phyloP scores from a whole-genome alignment of 176 grass and related monocot genomes.

The Tillandsia fasciculata region DNA sequence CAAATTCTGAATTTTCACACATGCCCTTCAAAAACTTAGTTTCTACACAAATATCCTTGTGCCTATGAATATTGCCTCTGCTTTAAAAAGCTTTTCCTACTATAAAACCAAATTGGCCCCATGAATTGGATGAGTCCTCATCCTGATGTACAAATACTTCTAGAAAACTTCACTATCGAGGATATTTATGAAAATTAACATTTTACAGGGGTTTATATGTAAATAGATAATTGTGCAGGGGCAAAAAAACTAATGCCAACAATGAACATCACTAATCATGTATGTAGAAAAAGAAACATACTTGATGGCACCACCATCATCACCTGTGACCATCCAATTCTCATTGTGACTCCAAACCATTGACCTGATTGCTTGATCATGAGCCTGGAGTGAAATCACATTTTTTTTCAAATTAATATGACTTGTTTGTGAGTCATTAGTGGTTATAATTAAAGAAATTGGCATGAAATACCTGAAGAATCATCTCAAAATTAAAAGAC shows the following conservation, averaged over 20 bases:
- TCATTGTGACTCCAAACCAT: constrained; percentile 99
- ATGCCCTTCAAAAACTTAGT: too few relatives aligned
- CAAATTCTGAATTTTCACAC: too few relatives aligned
- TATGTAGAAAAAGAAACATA: constrained; percentile 27
- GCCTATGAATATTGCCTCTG: too few relatives aligned
- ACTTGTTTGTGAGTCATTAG: not conserved
- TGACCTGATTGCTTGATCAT: constrained; percentile 95
- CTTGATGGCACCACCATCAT: constrained; percentile 98
- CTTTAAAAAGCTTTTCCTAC: too few relatives aligned
- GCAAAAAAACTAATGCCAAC: not conserved
- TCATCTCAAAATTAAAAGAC: constrained; percentile 99
- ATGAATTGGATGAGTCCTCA: too few relatives aligned
- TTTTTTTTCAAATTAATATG: not conserved
- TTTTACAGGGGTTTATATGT: too few relatives aligned
- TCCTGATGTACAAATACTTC: too few relatives aligned
- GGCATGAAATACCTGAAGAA: constrained; percentile 79
- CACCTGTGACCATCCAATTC: constrained; percentile 98
- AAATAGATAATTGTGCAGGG: not conserved
- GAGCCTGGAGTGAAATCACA: constrained; percentile 46
- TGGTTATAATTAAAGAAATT: constrained; percentile 4
- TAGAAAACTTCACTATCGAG: too few relatives aligned
- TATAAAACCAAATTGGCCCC: too few relatives aligned
- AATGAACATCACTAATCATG: not conserved
- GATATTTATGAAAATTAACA: too few relatives aligned
- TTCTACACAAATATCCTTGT: too few relatives aligned